Evolutionary conservation across 2,329 filamentous ascomycete genomes (phyloP), one percentile per base, ranked within the genome.

Genomic region (Colletotrichum endophyticum): DNA sequence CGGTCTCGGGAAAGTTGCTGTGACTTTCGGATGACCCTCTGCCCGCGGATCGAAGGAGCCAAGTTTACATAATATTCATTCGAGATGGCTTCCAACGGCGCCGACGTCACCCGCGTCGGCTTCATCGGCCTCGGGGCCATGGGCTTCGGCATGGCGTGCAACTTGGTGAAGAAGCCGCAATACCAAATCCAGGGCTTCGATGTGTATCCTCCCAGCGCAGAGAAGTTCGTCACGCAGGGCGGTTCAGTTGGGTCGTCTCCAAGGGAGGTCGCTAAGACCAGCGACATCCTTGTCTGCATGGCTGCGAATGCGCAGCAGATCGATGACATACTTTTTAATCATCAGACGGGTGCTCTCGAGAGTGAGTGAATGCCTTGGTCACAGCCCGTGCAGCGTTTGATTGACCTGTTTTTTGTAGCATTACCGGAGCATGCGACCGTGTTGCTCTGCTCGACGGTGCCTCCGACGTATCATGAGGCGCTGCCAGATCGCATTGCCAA

Each of bases 51-150:
- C 6, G 6, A 64, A 64, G 32, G 22, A 64, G 34, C 34, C 34
- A 25, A 16, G 62, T 36, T 64, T 44, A 64, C 62, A 34, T 28
- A 64, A 64, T 44, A 22, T 27, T 28, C 25, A 30, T 44, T 61
- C 28, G 25, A 57, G 13, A 77, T 77, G 75, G 72, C 72, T 34
- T 75, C 72, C 25, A n/a, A 34, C 63, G 62, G 56, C 56, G 53
- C 53, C 22, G 61, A 67, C 39, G 27, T 66, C 22, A 74, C 69
- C 25, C 76, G 74, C 57, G 53, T 86, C 49, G 84, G 82, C 59
- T 82, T 86, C 69, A 81, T 85, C 32, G 84, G 84, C 11, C 78
- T 86, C 8, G 84, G 84, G 3, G 84, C 84, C 12, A 86, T 86
- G 84, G 84, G 84, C 16, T 80, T 82, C 28, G 84, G 84, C 27